Evolutionary conservation across 805 yeast genomes (phyloP).

Genomic region (Ascoidea rubescens): DNA sequence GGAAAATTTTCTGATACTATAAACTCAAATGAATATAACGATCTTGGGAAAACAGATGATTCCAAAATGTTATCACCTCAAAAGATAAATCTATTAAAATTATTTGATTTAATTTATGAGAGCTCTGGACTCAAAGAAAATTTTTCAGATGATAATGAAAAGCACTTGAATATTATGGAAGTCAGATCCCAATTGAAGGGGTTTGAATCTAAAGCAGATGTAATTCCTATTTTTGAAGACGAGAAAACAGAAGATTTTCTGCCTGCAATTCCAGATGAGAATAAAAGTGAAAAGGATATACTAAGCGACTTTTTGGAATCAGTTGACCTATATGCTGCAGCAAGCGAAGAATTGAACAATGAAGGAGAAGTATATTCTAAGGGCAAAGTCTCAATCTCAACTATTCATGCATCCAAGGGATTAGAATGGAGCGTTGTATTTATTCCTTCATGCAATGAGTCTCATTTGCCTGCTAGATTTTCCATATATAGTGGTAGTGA

Average conservation of each 20-base stretch:
- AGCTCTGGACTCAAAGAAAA: conserved; percentile 13
- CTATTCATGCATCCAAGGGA: conserved; percentile 90
- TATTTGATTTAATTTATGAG: background rate
- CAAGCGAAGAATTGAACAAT: conserved; percentile 2
- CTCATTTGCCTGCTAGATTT: conserved; percentile 40
- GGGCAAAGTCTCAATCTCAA: conserved; percentile 43
- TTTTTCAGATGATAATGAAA: conserved; percentile 18
- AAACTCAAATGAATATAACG: too few species aligned
- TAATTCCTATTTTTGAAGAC: conserved; percentile 3
- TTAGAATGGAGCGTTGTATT: conserved; percentile 92
- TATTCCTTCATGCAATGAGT: conserved; percentile 58
- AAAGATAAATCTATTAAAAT: background rate
- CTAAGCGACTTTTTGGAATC: conserved; percentile 21
- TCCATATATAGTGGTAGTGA: conserved; percentile 9
- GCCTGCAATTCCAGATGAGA: conserved; percentile 1
- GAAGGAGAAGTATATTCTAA: conserved; percentile 9
- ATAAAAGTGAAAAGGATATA: conserved; percentile 10
- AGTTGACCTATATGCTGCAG: conserved; percentile 19
- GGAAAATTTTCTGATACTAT: background rate
- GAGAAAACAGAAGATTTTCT: conserved; percentile 4
- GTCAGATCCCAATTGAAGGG: conserved; percentile 23
- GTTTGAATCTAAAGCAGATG: conserved; percentile 21
- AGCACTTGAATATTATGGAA: conserved; percentile 24
- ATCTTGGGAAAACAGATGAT: background rate
- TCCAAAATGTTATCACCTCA: too few species aligned